These are phyloP conservation scores for Amanita pseudoporphyria DNA, from an alignment of 768 basidiomycete species.

Conservation along the genomic window DNA sequence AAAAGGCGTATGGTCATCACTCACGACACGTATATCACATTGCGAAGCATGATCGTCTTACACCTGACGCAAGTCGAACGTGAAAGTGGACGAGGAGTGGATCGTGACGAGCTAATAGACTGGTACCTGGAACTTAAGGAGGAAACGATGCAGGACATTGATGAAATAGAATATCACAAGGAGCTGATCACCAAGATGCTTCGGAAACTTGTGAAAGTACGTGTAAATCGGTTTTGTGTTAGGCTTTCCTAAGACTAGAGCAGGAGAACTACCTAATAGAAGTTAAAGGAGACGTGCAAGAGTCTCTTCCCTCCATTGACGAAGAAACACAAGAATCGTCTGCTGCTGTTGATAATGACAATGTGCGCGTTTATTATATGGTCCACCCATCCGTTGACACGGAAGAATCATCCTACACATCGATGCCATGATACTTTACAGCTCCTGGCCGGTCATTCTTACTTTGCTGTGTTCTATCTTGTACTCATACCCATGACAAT, in stretches of 20 bases:
- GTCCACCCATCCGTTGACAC: slow-evolving; percentile 84
- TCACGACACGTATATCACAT: slow-evolving; percentile 87
- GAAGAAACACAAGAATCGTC: slow-evolving; percentile 49
- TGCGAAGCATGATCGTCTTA: slow-evolving; percentile 83
- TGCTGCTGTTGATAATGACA: slow-evolving; percentile 38
- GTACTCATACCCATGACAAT: not conserved
- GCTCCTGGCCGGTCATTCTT: slow-evolving; percentile 1
- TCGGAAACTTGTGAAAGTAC: slow-evolving; percentile 83
- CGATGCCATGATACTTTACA: slow-evolving; percentile 15
- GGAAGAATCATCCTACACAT: slow-evolving; percentile 42
- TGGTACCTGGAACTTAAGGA: slow-evolving; percentile 95
- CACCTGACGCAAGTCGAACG: slow-evolving; percentile 73
- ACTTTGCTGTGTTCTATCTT: not conserved
- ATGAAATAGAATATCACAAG: slow-evolving; percentile 84
- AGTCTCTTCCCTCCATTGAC: slow-evolving; percentile 59
- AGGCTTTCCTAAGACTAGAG: slow-evolving; percentile 1
- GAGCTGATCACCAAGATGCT: slow-evolving; percentile 87
- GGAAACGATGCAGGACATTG: slow-evolving; percentile 69
- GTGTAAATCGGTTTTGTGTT: slow-evolving; percentile 10
- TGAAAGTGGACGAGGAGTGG: slow-evolving; percentile 65
- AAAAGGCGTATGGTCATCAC: slow-evolving; percentile 86
- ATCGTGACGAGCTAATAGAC: slow-evolving; percentile 87
- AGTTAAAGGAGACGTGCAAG: slow-evolving; percentile 74
- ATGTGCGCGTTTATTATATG: slow-evolving; percentile 75
- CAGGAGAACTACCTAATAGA: slow-evolving; percentile 84